A percentile compares a stretch with the other conserved stretches of the same genome.
Conservation (phyloP, 306 rosid genomes). For the Cucurbita moschata region DNA sequence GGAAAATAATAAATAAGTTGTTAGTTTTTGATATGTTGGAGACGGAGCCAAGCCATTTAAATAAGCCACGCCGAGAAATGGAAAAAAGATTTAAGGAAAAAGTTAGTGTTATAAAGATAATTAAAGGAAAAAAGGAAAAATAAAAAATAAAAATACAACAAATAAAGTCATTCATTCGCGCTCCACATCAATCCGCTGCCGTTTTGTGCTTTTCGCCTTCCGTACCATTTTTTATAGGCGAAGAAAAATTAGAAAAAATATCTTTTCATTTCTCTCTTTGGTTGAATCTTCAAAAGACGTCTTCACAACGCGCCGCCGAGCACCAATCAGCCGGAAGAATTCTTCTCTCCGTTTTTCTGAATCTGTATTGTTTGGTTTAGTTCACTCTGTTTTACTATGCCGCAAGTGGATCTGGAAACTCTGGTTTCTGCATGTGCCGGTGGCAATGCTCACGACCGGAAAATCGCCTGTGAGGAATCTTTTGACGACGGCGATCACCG, state of each 20-base stretch:
- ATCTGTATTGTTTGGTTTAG: not conserved
- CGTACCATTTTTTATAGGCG: not conserved
- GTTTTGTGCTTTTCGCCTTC: not conserved
- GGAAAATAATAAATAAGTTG: not conserved
- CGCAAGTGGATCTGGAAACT: constrained; percentile 75
- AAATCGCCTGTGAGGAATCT: constrained; percentile 21
- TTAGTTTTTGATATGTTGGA: not conserved
- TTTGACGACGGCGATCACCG: not conserved
- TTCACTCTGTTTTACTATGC: constrained; percentile 19
- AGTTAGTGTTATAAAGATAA: not conserved
- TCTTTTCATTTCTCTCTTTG: not conserved
- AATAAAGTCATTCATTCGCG: not conserved
- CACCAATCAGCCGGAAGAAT: not conserved
- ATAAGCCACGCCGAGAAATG: not conserved
- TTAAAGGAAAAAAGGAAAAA: not conserved
- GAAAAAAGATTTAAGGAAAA: not conserved
- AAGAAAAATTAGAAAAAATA: not conserved
- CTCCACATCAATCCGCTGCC: not conserved
- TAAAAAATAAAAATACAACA: too few species aligned
- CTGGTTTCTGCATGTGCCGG: constrained; percentile 68
- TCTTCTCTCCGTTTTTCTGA: not conserved
- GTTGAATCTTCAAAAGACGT: not conserved
- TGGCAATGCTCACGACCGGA: constrained; percentile 36
- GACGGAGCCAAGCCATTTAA: not conserved
- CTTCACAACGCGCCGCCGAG: not conserved